Evolutionary conservation across 192 early-diverging fungal genomes (phyloP).

Genomic region (Dissophora ornata): DNA sequence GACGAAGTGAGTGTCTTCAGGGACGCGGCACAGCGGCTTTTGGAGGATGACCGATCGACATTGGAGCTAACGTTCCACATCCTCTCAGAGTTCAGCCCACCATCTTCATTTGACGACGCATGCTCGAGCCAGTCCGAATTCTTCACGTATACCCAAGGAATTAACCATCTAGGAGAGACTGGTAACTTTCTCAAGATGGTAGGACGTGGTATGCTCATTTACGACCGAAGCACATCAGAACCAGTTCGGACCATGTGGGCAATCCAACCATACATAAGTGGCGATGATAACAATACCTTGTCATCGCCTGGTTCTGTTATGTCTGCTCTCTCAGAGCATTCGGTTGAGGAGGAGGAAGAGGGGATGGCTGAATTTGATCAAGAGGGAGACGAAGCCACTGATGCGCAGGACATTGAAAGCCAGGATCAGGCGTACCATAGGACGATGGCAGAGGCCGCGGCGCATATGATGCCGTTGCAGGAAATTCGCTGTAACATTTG

Average conservation of each 20-base stretch:
- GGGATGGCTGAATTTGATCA: no score
- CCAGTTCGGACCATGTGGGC: constrained; percentile 85
- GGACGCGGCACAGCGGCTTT: constrained; percentile 65
- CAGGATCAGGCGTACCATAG: constrained; percentile 11
- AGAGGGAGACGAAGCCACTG: constrained; percentile 1
- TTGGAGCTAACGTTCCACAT: constrained; percentile 74
- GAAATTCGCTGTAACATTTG: constrained; percentile 83
- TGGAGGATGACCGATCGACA: constrained; percentile 67
- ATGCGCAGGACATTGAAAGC: background rate
- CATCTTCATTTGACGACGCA: constrained; percentile 41
- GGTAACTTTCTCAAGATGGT: constrained; percentile 73
- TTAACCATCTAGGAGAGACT: constrained; percentile 12
- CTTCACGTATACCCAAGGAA: constrained; percentile 52
- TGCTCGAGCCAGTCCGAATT: constrained; percentile 57
- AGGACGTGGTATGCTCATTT: constrained; percentile 88
- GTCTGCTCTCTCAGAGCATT: constrained; percentile 39
- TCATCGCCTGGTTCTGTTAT: constrained; percentile 29
- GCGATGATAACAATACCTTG: constrained; percentile 16
- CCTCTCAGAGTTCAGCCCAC: constrained; percentile 39
- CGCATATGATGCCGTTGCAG: constrained; percentile 39
- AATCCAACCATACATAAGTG: constrained; percentile 64
- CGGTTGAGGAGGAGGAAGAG: constrained; percentile 18
- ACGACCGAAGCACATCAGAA: constrained; percentile 71
- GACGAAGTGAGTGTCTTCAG: constrained; percentile 73
- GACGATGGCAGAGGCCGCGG: constrained; percentile 15